A percentile compares a stretch with the other conserved stretches of the same genome.
These are phyloP conservation scores for Sugiyamaella castrensis DNA, from an alignment of 1,139 yeast species.

Conservation along the genomic window DNA sequence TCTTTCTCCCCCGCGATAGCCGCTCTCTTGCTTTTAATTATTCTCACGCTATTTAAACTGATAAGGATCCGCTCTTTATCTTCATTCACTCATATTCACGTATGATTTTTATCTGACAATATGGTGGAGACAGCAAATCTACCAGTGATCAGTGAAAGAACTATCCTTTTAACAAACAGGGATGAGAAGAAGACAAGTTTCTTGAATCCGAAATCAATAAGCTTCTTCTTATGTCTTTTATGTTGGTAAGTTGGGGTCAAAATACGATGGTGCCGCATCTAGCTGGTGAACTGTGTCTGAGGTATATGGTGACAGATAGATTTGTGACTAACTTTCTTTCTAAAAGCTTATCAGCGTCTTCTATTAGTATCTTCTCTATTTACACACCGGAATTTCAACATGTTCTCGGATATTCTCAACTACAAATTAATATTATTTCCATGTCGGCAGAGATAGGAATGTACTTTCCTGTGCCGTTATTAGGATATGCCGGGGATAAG, in stretches of 20 bases:
- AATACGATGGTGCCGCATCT: no score
- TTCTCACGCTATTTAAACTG: no score
- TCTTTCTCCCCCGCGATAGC: no score
- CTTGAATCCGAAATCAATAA: slow-evolving; percentile 14
- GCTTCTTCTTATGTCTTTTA: slow-evolving; percentile 21
- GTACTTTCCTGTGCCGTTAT: slow-evolving; percentile 76
- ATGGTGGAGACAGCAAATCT: no score
- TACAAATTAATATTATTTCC: slow-evolving; percentile 74
- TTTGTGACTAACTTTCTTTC: not conserved
- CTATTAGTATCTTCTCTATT: slow-evolving; percentile 74
- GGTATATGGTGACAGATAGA: no score
- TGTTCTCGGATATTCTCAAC: slow-evolving; percentile 56
- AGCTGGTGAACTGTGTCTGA: no score
- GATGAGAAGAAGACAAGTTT: not conserved
- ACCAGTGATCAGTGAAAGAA: slow-evolving; percentile 4
- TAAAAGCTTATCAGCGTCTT: slow-evolving; percentile 66
- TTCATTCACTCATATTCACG: not conserved
- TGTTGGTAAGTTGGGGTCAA: slow-evolving; percentile 20
- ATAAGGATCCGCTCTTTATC: not conserved
- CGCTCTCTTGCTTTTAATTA: no score
- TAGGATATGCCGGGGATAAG: slow-evolving; percentile 81
- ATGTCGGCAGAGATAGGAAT: slow-evolving; percentile 76
- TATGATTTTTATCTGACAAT: no score
- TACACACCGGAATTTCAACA: slow-evolving; percentile 69
- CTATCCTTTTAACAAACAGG: slow-evolving; percentile 2